phyloP scores from a whole-genome alignment of 768 basidiomycete species.

The Hemileccinum rubropunctum region DNA sequence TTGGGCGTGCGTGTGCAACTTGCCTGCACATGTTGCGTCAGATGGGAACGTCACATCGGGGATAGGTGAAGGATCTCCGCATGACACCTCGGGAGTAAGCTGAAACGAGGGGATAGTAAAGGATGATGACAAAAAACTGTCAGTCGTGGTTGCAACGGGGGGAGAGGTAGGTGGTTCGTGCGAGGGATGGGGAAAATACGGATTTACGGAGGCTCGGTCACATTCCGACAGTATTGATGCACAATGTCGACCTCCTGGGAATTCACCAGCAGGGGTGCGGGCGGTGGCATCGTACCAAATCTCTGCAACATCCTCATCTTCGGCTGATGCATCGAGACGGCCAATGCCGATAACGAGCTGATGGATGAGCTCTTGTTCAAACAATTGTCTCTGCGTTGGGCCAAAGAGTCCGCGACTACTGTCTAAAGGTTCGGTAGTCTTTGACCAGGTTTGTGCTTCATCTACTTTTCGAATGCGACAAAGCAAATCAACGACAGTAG shows the following conservation, averaged over 20 bases:
- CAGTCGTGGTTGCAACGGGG: constrained; percentile 20
- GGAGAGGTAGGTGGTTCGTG: constrained; percentile 28
- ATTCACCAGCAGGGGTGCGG: constrained; percentile 31
- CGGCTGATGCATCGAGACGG: constrained; percentile 47
- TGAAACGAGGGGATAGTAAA: constrained; percentile 15
- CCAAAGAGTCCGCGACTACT: constrained; percentile 48
- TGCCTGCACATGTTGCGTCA: constrained; percentile 11
- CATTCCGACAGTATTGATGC: constrained; percentile 6
- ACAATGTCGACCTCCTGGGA: constrained; percentile 16
- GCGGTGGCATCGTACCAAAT: constrained; percentile 32
- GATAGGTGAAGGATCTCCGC: constrained; percentile 14
- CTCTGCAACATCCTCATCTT: constrained; percentile 37
- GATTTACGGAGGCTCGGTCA: constrained; percentile 34
- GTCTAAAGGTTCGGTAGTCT: constrained; percentile 9
- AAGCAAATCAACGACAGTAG: constrained; percentile 76
- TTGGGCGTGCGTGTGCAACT: constrained; percentile 12
- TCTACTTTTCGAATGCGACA: constrained; percentile 65
- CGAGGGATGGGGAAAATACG: constrained; percentile 51
- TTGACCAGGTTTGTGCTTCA: constrained; percentile 31
- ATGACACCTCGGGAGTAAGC: constrained; percentile 10
- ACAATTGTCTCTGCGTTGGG: constrained; percentile 52
- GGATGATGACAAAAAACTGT: constrained; percentile 11
- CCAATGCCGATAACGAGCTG: constrained; percentile 92
- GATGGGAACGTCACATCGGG: constrained; percentile 13
- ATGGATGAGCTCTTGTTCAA: constrained; percentile 79